Percentiles rank a stretch among this genome's conserved stretches.
phyloP scores from a whole-genome alignment of 495 filamentous ascomycete genomes.

The Hypoxylon subgilvum region DNA sequence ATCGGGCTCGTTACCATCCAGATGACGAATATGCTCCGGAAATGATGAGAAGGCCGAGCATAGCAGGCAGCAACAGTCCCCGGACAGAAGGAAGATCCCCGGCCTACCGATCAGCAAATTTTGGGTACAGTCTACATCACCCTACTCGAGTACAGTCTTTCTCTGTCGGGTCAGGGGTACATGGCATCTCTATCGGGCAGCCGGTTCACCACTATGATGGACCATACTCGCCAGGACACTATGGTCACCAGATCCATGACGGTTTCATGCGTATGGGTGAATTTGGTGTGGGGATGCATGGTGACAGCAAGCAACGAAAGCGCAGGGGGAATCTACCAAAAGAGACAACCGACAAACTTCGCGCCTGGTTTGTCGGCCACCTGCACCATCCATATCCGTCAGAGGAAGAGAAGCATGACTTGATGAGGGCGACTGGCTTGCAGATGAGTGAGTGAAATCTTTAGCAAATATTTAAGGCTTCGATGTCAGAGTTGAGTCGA shows the following conservation, averaged over 20 bases:
- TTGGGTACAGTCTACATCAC: conserved; percentile 40
- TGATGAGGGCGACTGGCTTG: conserved; percentile 76
- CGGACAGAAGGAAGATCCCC: conserved; percentile 26
- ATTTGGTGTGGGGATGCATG: conserved; percentile 37
- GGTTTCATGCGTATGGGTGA: conserved; percentile 38
- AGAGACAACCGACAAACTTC: conserved; percentile 78
- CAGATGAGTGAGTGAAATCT: conserved; percentile 73
- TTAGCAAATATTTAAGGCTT: neutral
- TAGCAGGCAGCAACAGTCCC: conserved; percentile 26
- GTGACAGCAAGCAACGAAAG: conserved; percentile 64
- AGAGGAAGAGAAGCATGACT: conserved; percentile 86
- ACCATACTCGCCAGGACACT: conserved; percentile 43
- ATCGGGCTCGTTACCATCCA: conserved; percentile 26
- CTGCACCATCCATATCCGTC: conserved; percentile 84
- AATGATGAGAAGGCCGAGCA: conserved; percentile 32
- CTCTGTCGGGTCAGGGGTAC: conserved; percentile 46
- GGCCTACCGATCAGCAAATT: conserved; percentile 22
- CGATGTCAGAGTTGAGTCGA: too few species aligned
- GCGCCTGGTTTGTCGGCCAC: conserved; percentile 80
- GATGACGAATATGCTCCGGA: conserved; percentile 34
- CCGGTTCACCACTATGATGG: conserved; percentile 41
- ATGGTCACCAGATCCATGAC: conserved; percentile 38
- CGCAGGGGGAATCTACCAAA: conserved; percentile 83
- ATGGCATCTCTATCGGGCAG: conserved; percentile 47
- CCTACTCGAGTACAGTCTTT: conserved; percentile 47